Evolutionary conservation across 2,329 filamentous ascomycete genomes (phyloP), one percentile per base, ranked within the genome.

Genomic region (Neophaeococcomyces aloes): DNA sequence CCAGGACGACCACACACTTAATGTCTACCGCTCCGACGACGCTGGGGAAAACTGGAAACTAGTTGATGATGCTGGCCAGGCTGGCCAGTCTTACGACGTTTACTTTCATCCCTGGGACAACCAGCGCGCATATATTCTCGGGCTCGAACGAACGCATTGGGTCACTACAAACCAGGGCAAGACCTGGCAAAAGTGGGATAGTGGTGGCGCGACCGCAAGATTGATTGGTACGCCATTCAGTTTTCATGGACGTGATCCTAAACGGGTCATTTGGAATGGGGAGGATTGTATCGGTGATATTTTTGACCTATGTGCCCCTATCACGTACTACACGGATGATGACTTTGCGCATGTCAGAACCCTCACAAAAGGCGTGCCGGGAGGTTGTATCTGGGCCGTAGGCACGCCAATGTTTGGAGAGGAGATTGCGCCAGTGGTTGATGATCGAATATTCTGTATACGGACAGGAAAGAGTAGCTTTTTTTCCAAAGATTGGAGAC

Each of bases 341-440:
- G 86, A 86, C 52, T 98, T 98, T 68, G 72, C 81, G 51, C 75
- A 74, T 4, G 64, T 78, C 40, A 74, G 83, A 52, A 64, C 71
- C 4, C 71, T 95, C 47, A 69, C 75, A 32, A 75, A 79, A 53
- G 43, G 39, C n/a, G 39, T 51, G 42, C 84, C 84, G 2, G 71
- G 77, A 38, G 81, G 83, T 48, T 98, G 91, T 62, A 78, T 81
- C 61, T 98, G 89, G 86, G 89, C 91, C 40, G 86, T 86, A 58
- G 77, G 78, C 11, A 79, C 83, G 10, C 72, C 76, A 4, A 64
- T 79, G 32, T 95, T 98, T 46, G 65, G 57, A 3, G 52, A 58
- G 36, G 59, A 60, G 17, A 35, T 60, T 60, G 81, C 81, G 47
- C 65, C 79, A 42, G 81, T 81, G 48, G 65, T 80, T 42, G 65